Conservation (phyloP, 1,139 yeast genomes). For the Candida buenavistaensis region DNA sequence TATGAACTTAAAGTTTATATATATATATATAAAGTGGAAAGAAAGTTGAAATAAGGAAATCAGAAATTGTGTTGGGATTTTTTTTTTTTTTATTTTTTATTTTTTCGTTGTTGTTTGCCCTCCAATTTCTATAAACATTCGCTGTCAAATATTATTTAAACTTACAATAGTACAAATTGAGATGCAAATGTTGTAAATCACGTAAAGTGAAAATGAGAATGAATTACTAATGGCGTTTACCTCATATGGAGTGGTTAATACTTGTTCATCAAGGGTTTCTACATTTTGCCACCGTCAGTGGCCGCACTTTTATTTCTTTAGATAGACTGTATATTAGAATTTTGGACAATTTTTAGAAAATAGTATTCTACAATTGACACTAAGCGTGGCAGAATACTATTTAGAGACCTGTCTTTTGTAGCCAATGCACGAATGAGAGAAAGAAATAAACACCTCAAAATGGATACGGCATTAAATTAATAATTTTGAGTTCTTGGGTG, state of each 20-base stretch:
- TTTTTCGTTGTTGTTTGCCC: conserved; percentile 1
- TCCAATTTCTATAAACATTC: background rate
- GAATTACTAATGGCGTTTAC: too few species aligned
- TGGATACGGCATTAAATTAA: too few species aligned
- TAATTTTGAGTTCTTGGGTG: too few species aligned
- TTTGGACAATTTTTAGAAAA: background rate
- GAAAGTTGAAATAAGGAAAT: conserved; percentile 3
- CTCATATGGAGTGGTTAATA: too few species aligned
- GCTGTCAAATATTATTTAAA: background rate
- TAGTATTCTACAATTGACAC: background rate
- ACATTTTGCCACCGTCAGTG: conserved; percentile 5
- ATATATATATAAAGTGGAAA: conserved; percentile 1
- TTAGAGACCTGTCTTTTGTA: too few species aligned
- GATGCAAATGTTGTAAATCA: too few species aligned
- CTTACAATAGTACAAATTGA: too few species aligned
- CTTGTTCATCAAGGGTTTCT: too few species aligned
- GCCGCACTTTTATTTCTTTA: too few species aligned
- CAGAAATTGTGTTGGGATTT: conserved; percentile 6
- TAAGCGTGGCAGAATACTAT: background rate
- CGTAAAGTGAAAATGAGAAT: too few species aligned
- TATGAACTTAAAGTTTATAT: conserved; percentile 1
- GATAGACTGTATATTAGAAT: background rate
- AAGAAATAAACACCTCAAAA: too few species aligned
- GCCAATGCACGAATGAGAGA: too few species aligned
- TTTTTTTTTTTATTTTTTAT: background rate